These are phyloP conservation scores for Macrolepiota fuliginosa DNA, from an alignment of 768 basidiomycete species.

Conservation along the genomic window DNA sequence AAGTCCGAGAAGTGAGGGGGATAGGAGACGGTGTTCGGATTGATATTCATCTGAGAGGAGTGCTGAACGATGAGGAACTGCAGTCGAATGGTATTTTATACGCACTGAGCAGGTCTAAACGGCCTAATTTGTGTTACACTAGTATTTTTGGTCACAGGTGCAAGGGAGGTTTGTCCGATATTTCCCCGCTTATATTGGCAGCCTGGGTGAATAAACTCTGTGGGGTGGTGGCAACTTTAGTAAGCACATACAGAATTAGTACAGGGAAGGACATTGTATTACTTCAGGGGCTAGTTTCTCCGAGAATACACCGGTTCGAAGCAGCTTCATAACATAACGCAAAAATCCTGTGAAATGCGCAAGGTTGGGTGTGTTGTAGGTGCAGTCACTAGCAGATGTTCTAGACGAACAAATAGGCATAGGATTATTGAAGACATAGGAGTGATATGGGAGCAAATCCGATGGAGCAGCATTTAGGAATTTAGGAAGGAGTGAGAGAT, in stretches of 20 bases:
- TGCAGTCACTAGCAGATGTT: neutral
- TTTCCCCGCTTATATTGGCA: neutral
- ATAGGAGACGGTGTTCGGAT: conserved; percentile 16
- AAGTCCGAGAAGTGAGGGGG: conserved; percentile 54
- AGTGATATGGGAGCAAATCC: neutral
- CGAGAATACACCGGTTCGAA: neutral
- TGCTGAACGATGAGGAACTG: neutral
- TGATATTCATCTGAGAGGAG: neutral
- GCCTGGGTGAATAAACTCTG: too few relatives aligned
- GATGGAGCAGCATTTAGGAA: neutral
- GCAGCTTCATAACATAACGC: too few relatives aligned
- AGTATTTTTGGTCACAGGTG: neutral
- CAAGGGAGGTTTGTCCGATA: neutral
- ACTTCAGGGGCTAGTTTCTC: neutral
- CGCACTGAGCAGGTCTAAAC: neutral
- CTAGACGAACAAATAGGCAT: neutral
- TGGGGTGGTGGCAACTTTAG: neutral
- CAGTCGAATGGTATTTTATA: too few relatives aligned
- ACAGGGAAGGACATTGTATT: too few relatives aligned
- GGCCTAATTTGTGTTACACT: neutral
- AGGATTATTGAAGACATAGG: neutral
- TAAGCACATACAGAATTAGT: neutral
- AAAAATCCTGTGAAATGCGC: neutral
- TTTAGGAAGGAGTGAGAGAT: neutral
- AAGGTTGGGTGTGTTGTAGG: neutral